Conservation (phyloP, 352 stramenopile genomes). For the Pythium insidiosum region DNA sequence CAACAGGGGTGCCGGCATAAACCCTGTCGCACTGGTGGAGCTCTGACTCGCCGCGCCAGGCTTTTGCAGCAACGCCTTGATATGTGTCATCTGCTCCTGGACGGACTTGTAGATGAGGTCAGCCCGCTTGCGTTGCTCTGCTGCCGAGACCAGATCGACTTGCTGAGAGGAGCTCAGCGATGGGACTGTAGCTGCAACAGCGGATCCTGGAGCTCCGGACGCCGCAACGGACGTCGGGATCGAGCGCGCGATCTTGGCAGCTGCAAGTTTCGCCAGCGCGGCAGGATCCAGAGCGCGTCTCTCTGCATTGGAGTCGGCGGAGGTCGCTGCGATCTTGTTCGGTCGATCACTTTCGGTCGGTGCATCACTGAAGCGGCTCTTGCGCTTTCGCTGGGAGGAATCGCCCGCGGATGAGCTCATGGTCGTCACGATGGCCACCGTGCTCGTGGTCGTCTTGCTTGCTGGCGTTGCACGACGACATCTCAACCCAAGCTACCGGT, state of each 20-base stretch:
- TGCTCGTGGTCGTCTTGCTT: too few species aligned
- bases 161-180: slow-evolving; percentile 7
- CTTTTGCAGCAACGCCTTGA: slow-evolving; percentile 54
- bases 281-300: slow-evolving; percentile 30
- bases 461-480: too few species aligned
- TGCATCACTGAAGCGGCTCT: slow-evolving; percentile 79
- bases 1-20: slow-evolving; percentile 71
- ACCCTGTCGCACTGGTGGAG: slow-evolving; percentile 13
- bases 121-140: slow-evolving; percentile 54
- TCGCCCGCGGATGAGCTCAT: too few species aligned
- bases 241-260: slow-evolving; percentile 62
- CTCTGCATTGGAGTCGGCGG: slow-evolving; percentile 1
- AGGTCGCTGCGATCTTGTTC: slow-evolving; percentile 15
- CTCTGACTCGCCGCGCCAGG: slow-evolving; percentile 12
- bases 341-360: slow-evolving; percentile 11
- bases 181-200: background rate
- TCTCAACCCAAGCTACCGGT: too few species aligned
- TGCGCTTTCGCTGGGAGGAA: slow-evolving; percentile 78
- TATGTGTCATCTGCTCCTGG: slow-evolving; percentile 75
- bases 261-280: slow-evolving; percentile 56
- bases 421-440: too few species aligned
- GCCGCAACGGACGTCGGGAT: slow-evolving; percentile 19
- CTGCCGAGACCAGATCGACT: slow-evolving; percentile 20
- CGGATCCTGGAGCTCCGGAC: background rate
- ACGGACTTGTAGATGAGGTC: slow-evolving; percentile 82